These are phyloP conservation scores for Haemoproteus tartakovskyi DNA, from an alignment of 169 alveolate genomes.

Conservation along the genomic window DNA sequence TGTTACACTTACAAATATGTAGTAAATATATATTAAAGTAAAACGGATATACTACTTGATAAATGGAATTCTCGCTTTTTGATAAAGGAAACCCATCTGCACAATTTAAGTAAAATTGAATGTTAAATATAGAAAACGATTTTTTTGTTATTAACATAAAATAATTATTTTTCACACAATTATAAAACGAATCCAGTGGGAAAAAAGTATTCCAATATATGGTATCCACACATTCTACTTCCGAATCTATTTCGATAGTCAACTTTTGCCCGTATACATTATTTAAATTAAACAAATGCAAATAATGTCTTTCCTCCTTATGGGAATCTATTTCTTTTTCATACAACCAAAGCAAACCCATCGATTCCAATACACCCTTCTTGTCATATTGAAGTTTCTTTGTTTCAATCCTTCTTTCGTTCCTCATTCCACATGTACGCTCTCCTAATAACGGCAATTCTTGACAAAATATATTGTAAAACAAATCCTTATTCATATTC, in stretches of 20 bases:
- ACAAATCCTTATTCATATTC: conserved; percentile 20
- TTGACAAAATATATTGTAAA: conserved; percentile 11
- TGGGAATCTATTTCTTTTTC: conserved; percentile 3
- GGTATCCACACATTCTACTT: conserved; percentile 29
- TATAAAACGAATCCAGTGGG: conserved; percentile 47
- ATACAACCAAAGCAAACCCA: conserved; percentile 40
- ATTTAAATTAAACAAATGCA: conserved; percentile 35
- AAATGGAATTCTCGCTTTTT: conserved; percentile 7
- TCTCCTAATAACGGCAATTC: background rate
- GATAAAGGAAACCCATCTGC: conserved; percentile 45
- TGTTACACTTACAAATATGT: conserved; percentile 11
- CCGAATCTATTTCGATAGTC: conserved; percentile 20
- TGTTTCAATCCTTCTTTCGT: background rate
- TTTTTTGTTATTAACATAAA: conserved; percentile 23
- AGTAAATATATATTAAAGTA: conserved; percentile 49
- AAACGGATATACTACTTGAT: conserved; percentile 44
- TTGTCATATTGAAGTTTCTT: conserved; percentile 4
- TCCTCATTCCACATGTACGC: background rate
- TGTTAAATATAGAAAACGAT: conserved; percentile 35
- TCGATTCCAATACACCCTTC: conserved; percentile 21
- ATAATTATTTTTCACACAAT: conserved; percentile 28
- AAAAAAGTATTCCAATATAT: conserved; percentile 12
- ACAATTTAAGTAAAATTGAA: conserved; percentile 58
- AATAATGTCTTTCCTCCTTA: background rate
- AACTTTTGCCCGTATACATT: conserved; percentile 13